Percentiles rank a stretch among this genome's conserved stretches.
Evolutionary conservation across 306 rosid genomes (phyloP).

Genomic region (Prunus kanzakura): DNA sequence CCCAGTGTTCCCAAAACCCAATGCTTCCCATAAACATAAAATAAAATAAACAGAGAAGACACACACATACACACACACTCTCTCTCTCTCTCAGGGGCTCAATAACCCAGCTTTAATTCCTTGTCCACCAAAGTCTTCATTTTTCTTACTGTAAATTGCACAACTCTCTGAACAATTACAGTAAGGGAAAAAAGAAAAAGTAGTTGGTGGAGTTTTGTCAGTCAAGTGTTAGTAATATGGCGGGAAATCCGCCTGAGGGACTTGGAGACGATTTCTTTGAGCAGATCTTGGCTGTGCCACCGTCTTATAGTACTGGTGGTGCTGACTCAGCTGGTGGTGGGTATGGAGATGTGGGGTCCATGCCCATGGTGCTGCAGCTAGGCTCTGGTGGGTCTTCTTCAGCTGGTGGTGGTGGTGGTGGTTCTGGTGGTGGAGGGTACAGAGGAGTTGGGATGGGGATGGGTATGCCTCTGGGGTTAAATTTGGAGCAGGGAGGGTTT

Average conservation of each 20-base stretch:
- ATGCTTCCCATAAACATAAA: background rate
- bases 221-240: constrained; percentile 37
- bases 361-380: constrained; percentile 58
- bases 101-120: background rate
- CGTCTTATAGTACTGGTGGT: constrained; percentile 27
- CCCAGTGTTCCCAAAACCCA: background rate
- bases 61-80: background rate
- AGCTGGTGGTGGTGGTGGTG: constrained; percentile 2
- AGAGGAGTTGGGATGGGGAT: constrained; percentile 44
- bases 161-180: background rate
- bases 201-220: background rate
- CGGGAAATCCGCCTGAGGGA: constrained; percentile 68
- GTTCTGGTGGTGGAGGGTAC: constrained; percentile 25
- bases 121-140: background rate
- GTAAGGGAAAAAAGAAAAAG: background rate
- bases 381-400: constrained; percentile 40
- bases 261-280: constrained; percentile 86
- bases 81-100: background rate
- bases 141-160: background rate
- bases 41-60: background rate
- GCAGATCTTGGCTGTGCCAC: constrained; percentile 76
- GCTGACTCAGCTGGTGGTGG: constrained; percentile 30
- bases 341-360: constrained; percentile 38
- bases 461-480: constrained; percentile 81
- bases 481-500: constrained; percentile 67